Percentiles rank a stretch among this genome's conserved stretches.
Conservation (phyloP, 2,329 filamentous ascomycete species). For the Beauveria varroae region DNA sequence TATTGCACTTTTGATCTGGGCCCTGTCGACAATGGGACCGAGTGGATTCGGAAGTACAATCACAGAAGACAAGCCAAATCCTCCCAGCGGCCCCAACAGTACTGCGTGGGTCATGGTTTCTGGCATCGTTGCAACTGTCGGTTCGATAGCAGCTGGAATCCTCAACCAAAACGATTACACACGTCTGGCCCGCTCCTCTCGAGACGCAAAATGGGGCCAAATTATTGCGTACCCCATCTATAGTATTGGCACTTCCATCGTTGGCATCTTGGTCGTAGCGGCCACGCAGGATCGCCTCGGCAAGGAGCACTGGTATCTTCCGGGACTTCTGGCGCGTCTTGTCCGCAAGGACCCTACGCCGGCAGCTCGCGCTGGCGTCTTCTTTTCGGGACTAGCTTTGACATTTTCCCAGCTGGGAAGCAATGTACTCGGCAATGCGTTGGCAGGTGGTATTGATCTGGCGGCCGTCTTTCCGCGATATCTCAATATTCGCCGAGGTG, state of each 20-base stretch:
- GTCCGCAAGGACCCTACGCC: constrained; percentile 23
- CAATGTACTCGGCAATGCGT: constrained; percentile 29
- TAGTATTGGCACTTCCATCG: constrained; percentile 26
- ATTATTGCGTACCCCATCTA: constrained; percentile 28
- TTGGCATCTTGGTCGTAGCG: constrained; percentile 33
- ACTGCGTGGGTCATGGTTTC: constrained; percentile 30
- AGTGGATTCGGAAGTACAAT: constrained; percentile 31
- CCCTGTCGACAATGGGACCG: constrained; percentile 33
- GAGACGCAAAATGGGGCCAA: constrained; percentile 29
- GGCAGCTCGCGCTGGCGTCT: constrained; percentile 28
- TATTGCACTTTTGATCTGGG: constrained; percentile 35
- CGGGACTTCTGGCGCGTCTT: constrained; percentile 26
- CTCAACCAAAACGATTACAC: constrained; percentile 33
- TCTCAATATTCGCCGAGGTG: constrained; percentile 31
- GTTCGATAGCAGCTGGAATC: constrained; percentile 30
- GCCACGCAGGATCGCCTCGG: constrained; percentile 30
- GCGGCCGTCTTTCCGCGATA: constrained; percentile 29
- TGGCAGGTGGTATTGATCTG: constrained; percentile 33
- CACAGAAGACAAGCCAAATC: constrained; percentile 16
- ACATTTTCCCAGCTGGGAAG: constrained; percentile 30
- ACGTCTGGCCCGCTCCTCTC: constrained; percentile 24
- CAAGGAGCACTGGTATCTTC: constrained; percentile 31
- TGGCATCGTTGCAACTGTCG: constrained; percentile 29
- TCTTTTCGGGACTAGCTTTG: constrained; percentile 31
- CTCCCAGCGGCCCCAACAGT: constrained; percentile 23